These are phyloP conservation scores for Funneliformis mosseae DNA, from an alignment of 192 early-diverging fungal species.

Conservation along the genomic window DNA sequence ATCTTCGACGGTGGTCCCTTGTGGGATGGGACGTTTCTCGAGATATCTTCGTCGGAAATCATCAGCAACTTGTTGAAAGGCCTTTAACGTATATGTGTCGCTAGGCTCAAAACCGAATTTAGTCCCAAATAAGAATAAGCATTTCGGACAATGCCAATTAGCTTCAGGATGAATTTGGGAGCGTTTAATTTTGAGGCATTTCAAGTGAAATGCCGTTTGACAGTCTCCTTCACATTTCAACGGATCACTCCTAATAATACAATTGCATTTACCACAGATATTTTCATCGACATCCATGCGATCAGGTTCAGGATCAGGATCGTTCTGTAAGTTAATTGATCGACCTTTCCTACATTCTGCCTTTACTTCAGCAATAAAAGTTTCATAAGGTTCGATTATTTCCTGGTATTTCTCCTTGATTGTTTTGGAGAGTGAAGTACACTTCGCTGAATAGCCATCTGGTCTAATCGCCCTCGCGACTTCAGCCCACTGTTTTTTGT, in stretches of 20 bases:
- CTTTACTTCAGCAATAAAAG: conserved; percentile 54
- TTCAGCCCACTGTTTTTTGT: conserved; percentile 75
- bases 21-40: conserved; percentile 35
- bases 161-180: conserved; percentile 51
- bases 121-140: conserved; percentile 71
- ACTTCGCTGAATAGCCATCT: conserved; percentile 57
- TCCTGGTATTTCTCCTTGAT: conserved; percentile 65
- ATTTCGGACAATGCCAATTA: conserved; percentile 90
- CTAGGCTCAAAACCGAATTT: conserved; percentile 97
- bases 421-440: conserved; percentile 69
- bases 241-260: not conserved
- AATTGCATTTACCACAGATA: conserved; percentile 62
- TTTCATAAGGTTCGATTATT: conserved; percentile 65
- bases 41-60: conserved; percentile 71
- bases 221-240: conserved; percentile 19
- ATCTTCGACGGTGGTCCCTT: conserved; percentile 64
- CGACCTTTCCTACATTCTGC: not conserved
- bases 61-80: conserved; percentile 80
- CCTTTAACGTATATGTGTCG: conserved; percentile 70
- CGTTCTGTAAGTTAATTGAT: not conserved
- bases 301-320: not conserved
- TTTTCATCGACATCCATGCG: conserved; percentile 45
- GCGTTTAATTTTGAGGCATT: conserved; percentile 19
- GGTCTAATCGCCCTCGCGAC: conserved; percentile 67
- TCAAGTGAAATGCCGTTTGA: not conserved